Evolutionary conservation across 2,329 filamentous ascomycete species (phyloP).

Genomic region (Coleophoma eucalyptorum): DNA sequence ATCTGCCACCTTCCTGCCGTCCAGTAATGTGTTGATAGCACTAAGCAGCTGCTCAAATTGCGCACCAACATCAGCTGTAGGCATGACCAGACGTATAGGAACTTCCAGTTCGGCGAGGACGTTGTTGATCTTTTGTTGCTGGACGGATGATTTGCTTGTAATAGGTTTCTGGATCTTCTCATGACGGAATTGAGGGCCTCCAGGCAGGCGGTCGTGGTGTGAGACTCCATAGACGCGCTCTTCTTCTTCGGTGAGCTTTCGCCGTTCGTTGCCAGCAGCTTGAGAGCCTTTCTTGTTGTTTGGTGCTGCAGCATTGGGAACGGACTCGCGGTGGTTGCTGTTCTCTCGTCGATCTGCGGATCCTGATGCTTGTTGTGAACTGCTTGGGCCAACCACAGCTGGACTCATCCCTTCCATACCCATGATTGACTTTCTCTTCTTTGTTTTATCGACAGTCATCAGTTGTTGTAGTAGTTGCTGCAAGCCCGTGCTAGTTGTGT

Average conservation of each 20-base stretch:
- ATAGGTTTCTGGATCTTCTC: slow-evolving; percentile 77
- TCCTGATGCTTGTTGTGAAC: slow-evolving; percentile 21
- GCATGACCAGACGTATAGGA: slow-evolving; percentile 66
- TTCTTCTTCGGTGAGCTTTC: slow-evolving; percentile 71
- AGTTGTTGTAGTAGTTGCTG: slow-evolving; percentile 79
- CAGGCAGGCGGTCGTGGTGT: slow-evolving; percentile 76
- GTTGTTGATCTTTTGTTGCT: slow-evolving; percentile 71
- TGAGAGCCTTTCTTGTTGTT: slow-evolving; percentile 28
- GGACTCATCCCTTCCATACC: slow-evolving; percentile 52
- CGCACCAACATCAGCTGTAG: slow-evolving; percentile 66
- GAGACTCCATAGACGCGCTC: slow-evolving; percentile 79
- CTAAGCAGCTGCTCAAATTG: slow-evolving; percentile 68
- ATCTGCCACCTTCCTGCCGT: slow-evolving; percentile 70
- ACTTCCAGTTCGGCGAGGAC: slow-evolving; percentile 71
- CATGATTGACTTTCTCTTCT: slow-evolving; percentile 76
- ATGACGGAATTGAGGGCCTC: slow-evolving; percentile 86
- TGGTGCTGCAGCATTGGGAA: slow-evolving; percentile 24
- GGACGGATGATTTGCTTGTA: slow-evolving; percentile 70
- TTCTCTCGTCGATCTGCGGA: slow-evolving; percentile 31
- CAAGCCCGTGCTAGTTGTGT: slow-evolving; percentile 78
- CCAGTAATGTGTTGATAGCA: slow-evolving; percentile 66
- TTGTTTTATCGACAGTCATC: slow-evolving; percentile 78
- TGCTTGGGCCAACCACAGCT: slow-evolving; percentile 28
- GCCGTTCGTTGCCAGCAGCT: slow-evolving; percentile 47
- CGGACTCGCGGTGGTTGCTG: slow-evolving; percentile 24